phyloP scores from a whole-genome alignment of 768 basidiomycete species.

The Russula olivacea region DNA sequence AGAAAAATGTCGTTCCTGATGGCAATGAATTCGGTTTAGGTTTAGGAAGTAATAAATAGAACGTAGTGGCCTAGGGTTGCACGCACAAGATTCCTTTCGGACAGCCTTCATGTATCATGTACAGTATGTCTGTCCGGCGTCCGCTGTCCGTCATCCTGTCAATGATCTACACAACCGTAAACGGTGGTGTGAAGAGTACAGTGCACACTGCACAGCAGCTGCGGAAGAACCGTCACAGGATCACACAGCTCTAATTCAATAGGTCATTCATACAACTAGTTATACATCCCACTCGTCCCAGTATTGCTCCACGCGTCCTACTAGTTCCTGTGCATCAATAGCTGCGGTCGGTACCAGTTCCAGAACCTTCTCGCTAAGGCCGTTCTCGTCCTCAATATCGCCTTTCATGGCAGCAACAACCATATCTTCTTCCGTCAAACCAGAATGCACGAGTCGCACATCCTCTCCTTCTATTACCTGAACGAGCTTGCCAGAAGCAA shows the following conservation, averaged over 20 bases:
- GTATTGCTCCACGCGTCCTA: conserved; percentile 12
- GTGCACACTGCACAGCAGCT: not conserved
- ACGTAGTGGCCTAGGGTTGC: not conserved
- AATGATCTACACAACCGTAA: not conserved
- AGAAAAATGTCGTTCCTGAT: not conserved
- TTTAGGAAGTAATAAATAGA: too few relatives aligned
- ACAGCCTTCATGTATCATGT: not conserved
- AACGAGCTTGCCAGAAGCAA: conserved; percentile 59
- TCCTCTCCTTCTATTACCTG: conserved; percentile 77
- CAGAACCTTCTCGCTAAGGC: conserved; percentile 55
- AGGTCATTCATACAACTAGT: not conserved
- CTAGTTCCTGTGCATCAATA: conserved; percentile 30
- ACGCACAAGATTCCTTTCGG: not conserved
- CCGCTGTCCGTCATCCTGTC: not conserved
- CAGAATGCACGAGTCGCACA: conserved; percentile 57
- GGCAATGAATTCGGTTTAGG: too few relatives aligned
- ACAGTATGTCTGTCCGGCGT: too few relatives aligned
- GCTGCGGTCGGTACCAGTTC: conserved; percentile 69
- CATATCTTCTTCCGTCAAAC: conserved; percentile 40
- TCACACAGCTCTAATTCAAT: not conserved
- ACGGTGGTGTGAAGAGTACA: not conserved
- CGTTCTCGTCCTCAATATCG: conserved; percentile 48
- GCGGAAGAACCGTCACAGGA: not conserved
- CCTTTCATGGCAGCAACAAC: conserved; percentile 64
- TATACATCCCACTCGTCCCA: conserved; percentile 27